Conservation (phyloP, 2,329 filamentous ascomycete species). For the Sporothrix mexicana region DNA sequence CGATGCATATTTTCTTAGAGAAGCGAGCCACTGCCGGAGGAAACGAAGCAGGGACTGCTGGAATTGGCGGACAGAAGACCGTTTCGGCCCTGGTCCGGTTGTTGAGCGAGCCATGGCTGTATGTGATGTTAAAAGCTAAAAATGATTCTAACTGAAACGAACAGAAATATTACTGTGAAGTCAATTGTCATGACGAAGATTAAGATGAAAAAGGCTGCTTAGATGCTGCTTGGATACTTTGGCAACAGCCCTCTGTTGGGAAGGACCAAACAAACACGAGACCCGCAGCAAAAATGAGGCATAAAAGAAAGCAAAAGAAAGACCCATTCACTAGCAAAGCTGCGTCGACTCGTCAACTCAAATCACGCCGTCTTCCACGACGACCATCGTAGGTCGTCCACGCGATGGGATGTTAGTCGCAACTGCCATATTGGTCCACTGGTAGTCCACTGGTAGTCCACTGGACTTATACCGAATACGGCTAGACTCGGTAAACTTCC, state of each 20-base stretch:
- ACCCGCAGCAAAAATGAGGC: background rate
- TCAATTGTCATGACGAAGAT: too few species aligned
- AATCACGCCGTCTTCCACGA: background rate
- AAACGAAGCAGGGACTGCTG: background rate
- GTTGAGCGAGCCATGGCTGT: background rate
- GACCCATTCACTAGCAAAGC: background rate
- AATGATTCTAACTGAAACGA: background rate
- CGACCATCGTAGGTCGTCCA: background rate
- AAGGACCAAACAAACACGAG: background rate
- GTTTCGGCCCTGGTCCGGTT: background rate
- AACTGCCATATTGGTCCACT: background rate
- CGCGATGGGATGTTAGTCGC: background rate
- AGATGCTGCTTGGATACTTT: too few species aligned
- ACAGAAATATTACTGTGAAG: too few species aligned
- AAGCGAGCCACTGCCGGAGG: background rate
- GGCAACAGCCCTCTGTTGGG: too few species aligned
- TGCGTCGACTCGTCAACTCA: background rate
- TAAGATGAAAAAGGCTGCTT: too few species aligned
- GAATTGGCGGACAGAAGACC: background rate
- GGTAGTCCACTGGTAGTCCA: background rate
- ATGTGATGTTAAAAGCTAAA: background rate
- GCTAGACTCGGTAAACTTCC: slow-evolving; percentile 32
- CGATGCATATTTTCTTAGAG: background rate
- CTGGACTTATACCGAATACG: background rate
- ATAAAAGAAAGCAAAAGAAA: background rate